A percentile compares a stretch with the other conserved stretches of the same genome.
Evolutionary conservation across 108 stramenopile genomes (phyloP).

Genomic region (Skeletonema costatum): DNA sequence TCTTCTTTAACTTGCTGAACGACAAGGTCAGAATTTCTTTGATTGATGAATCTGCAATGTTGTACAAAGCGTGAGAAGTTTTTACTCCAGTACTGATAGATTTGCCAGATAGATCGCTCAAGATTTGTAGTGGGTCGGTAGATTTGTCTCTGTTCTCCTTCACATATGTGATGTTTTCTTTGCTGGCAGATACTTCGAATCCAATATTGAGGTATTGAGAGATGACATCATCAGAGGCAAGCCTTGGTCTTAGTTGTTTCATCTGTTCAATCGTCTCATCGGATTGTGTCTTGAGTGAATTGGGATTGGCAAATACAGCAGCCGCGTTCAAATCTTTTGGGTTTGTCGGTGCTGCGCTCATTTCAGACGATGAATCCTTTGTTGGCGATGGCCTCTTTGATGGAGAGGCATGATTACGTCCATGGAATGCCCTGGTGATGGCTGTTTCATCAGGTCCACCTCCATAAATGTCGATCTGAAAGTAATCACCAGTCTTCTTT

Average conservation of each 20-base stretch:
- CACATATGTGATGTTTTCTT: conserved; percentile 28
- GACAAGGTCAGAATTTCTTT: conserved; percentile 48
- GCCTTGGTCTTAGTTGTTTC: background rate
- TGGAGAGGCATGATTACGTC: conserved; percentile 47
- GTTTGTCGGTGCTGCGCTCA: conserved; percentile 1
- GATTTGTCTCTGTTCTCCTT: conserved; percentile 33
- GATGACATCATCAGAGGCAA: conserved; percentile 34
- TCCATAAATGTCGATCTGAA: conserved; percentile 80
- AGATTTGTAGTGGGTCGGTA: conserved; percentile 41
- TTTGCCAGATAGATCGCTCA: conserved; percentile 50
- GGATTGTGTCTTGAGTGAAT: conserved; percentile 36
- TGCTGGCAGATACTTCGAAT: conserved; percentile 34
- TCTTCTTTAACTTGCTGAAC: conserved; percentile 34
- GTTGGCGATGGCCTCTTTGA: conserved; percentile 16
- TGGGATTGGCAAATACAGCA: conserved; percentile 33
- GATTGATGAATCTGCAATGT: conserved; percentile 52
- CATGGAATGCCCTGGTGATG: conserved; percentile 74
- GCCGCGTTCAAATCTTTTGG: conserved; percentile 34
- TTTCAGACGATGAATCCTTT: conserved; percentile 6
- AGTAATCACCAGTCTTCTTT: conserved; percentile 59
- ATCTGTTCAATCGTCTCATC: conserved; percentile 29
- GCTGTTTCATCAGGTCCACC: conserved; percentile 66
- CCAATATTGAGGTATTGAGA: conserved; percentile 43
- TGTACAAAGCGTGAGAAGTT: conserved; percentile 47
- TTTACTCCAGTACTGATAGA: conserved; percentile 47